Evolutionary conservation across 495 filamentous ascomycete species (phyloP).

Genomic region (Hypoxylon crocopeplum): DNA sequence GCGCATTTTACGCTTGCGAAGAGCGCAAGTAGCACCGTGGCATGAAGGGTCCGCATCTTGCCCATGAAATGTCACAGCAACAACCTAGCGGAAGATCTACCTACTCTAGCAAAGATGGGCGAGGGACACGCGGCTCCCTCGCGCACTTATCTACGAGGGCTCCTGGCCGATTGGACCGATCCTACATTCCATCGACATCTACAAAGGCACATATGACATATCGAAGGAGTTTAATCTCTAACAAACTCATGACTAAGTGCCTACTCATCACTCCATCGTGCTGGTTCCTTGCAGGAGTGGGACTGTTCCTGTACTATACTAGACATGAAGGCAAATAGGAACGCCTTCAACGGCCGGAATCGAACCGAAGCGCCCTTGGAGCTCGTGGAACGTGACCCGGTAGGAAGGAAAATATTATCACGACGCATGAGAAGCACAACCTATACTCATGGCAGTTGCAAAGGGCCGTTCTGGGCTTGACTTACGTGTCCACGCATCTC

Average conservation of each 20-base stretch:
- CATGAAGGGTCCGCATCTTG: constrained; percentile 17
- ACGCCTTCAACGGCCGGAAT: not conserved
- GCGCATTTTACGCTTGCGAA: constrained; percentile 9
- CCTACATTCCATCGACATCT: not conserved
- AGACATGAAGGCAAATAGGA: not conserved
- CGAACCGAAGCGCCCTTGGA: not conserved
- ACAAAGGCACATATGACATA: not conserved
- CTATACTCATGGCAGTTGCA: constrained; percentile 1
- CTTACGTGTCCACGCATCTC: not conserved
- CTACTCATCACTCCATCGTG: constrained; percentile 2
- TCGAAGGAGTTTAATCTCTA: too few relatives aligned
- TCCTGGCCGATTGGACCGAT: not conserved
- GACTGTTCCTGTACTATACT: not conserved
- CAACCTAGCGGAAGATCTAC: not conserved
- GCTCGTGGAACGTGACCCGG: not conserved
- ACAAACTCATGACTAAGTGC: constrained; percentile 1
- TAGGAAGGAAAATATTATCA: not conserved
- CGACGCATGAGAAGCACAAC: not conserved
- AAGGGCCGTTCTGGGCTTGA: constrained; percentile 2
- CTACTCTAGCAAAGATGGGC: not conserved
- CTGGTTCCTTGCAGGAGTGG: constrained; percentile 1
- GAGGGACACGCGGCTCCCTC: not conserved
- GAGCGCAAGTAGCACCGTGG: constrained; percentile 5
- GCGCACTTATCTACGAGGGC: constrained; percentile 10
- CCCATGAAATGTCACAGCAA: not conserved